These are phyloP conservation scores for Hirsutella thompsonii DNA, from an alignment of 2,329 filamentous ascomycete species.

Conservation along the genomic window DNA sequence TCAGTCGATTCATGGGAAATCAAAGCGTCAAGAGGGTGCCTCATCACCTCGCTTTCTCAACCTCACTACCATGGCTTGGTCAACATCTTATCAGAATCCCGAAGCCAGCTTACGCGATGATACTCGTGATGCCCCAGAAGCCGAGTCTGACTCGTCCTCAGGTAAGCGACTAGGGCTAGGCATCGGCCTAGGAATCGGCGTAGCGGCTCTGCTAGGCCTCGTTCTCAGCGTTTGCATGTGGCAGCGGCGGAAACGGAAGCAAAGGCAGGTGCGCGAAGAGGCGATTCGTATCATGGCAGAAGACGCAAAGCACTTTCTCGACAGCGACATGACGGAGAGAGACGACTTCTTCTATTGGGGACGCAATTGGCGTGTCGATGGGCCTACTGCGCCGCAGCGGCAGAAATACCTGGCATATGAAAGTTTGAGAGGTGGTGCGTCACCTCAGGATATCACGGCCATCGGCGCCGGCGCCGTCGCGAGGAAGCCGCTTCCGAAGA, in stretches of 20 bases:
- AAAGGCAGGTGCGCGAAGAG: constrained; percentile 27
- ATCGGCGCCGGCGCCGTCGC: constrained; percentile 18
- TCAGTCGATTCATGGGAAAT: constrained; percentile 12
- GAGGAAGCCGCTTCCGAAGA: constrained; percentile 20
- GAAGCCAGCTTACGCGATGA: constrained; percentile 2
- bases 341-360: constrained; percentile 17
- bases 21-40: constrained; percentile 19
- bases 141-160: constrained; percentile 7
- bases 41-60: constrained; percentile 36
- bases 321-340: constrained; percentile 33
- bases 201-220: constrained; percentile 32
- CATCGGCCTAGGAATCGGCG: constrained; percentile 45
- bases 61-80: constrained; percentile 43
- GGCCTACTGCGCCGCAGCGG: constrained; percentile 24
- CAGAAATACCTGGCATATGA: constrained; percentile 36
- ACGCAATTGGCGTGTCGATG: constrained; percentile 31
- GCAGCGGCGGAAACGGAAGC: constrained; percentile 25
- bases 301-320: constrained; percentile 28
- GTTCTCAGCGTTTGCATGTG: constrained; percentile 37
- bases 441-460: constrained; percentile 11
- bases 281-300: constrained; percentile 35
- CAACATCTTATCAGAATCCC: constrained; percentile 35
- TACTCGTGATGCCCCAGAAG: constrained; percentile 11
- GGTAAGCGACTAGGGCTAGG: constrained; percentile 39
- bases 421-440: constrained; percentile 25